Evolutionary conservation across 805 yeast species (phyloP), one percentile per base, ranked within the genome.

Genomic region (Starmera dryadoides): DNA sequence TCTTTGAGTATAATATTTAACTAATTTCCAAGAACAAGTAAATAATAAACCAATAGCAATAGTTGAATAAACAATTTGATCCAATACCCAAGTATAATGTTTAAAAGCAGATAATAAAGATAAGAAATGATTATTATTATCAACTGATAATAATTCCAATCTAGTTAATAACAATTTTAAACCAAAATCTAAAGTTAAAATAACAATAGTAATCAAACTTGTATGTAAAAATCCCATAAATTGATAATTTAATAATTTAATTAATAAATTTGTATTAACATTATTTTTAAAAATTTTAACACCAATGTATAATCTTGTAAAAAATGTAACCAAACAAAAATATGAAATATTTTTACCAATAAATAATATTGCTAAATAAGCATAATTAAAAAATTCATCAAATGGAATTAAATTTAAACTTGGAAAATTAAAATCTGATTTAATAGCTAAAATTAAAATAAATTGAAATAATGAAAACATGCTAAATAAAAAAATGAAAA

Each of bases 161-260:
- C 35, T 40, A 0, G 41, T 45, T 18, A 47, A 29, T 6, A 44
- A 32, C 20, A 15, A 4, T 21, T 45, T 45, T 33, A 47, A 28
- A 19, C 47, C 6, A 21, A 42, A 18, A 33, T 49, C 49, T 15
- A 38, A 6, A 2, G 34, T 32, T 21, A 47, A 35, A 14, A 49
- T 42, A 1, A 37, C 46, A 3, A 44, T 16, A 4, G 46, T 40
- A 19, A 42, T 38, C 19, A 45, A 4, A 6, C 45, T 42, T 2
- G 48, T 38, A 6, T 42, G 25, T n/a, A 49, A 34, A 37, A 49
- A 49, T 2, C 52, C 53, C 36, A 44, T 41, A 35, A 49, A 49
- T 33, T 49, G 53, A 16, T 42, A 15, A 34, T 47, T 44, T 18
- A 45, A 35, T 19, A 49, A 35, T 32, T 46, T 47, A 14, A 49